phyloP scores from a whole-genome alignment of 2,329 filamentous ascomycete genomes.

The Hypocreales sp. region DNA sequence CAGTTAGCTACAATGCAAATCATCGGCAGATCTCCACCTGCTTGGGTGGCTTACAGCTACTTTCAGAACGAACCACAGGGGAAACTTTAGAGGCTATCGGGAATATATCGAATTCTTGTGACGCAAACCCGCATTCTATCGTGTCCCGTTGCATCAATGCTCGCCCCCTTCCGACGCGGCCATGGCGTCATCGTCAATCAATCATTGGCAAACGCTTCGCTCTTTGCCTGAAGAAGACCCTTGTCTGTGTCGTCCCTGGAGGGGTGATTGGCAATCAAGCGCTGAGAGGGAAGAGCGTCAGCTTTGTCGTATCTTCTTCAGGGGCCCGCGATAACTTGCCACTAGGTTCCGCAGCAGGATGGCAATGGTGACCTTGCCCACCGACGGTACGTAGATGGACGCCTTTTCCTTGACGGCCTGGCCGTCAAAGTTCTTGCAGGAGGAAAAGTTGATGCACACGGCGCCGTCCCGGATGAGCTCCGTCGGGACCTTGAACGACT shows the following conservation, averaged over 20 bases:
- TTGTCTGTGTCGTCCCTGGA: slow-evolving; percentile 20
- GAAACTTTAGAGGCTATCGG: no score
- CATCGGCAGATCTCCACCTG: no score
- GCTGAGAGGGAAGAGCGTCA: slow-evolving; percentile 17
- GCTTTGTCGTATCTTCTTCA: no score
- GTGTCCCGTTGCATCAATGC: no score
- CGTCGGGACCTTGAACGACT: slow-evolving; percentile 79
- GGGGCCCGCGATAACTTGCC: slow-evolving; percentile 33
- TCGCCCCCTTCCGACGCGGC: no score
- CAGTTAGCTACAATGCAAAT: no score
- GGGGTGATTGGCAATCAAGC: slow-evolving; percentile 34
- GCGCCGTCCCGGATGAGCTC: slow-evolving; percentile 74
- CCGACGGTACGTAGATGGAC: slow-evolving; percentile 90
- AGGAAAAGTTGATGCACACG: slow-evolving; percentile 98
- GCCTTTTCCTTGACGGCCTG: slow-evolving; percentile 87
- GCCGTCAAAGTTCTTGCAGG: slow-evolving; percentile 78
- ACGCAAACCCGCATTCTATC: no score
- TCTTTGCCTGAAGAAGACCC: slow-evolving; percentile 21
- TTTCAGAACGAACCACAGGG: no score
- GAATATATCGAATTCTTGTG: no score
- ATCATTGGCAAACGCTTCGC: slow-evolving; percentile 24
- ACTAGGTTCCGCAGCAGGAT: slow-evolving; percentile 79
- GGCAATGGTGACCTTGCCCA: slow-evolving; percentile 94
- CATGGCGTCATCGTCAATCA: slow-evolving; percentile 9
- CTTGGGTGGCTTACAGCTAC: no score